Evolutionary conservation across 768 basidiomycete species (phyloP).

Genomic region (Neoboletus subvelutipes): DNA sequence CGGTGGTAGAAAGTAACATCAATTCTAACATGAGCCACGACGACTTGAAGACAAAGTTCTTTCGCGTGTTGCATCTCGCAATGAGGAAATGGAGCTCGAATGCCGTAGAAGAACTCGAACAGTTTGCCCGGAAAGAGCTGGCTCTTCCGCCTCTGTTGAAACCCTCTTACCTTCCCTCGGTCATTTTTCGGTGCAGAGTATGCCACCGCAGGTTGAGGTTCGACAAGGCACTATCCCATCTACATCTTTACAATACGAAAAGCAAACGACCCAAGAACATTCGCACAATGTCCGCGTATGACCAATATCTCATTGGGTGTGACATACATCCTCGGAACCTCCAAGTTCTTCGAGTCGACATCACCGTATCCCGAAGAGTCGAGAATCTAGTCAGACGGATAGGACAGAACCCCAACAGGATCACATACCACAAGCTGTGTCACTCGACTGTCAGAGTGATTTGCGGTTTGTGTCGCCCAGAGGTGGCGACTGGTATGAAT

Average conservation of each 20-base stretch:
- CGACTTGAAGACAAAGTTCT: background rate
- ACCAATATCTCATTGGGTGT: background rate
- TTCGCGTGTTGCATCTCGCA: background rate
- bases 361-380: background rate
- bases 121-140: conserved; percentile 1
- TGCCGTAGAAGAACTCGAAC: conserved; percentile 11
- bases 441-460: conserved; percentile 5
- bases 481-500: background rate
- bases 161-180: conserved; percentile 3
- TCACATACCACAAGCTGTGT: background rate
- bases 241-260: conserved; percentile 1
- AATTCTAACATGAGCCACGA: background rate
- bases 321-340: background rate
- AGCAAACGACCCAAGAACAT: background rate
- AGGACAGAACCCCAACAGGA: conserved; percentile 6
- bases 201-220: conserved; percentile 2
- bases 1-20: background rate
- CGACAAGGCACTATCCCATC: conserved; percentile 8
- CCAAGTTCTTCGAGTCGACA: conserved; percentile 8
- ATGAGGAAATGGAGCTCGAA: conserved; percentile 9
- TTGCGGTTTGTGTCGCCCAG: conserved; percentile 5
- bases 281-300: background rate
- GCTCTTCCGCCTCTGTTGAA: background rate
- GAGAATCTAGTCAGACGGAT: conserved; percentile 12
- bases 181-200: conserved; percentile 12